Evolutionary conservation across 2,329 filamentous ascomycete genomes (phyloP), one percentile per base, ranked within the genome.

Genomic region (Mycosphaerelloides madeirae): DNA sequence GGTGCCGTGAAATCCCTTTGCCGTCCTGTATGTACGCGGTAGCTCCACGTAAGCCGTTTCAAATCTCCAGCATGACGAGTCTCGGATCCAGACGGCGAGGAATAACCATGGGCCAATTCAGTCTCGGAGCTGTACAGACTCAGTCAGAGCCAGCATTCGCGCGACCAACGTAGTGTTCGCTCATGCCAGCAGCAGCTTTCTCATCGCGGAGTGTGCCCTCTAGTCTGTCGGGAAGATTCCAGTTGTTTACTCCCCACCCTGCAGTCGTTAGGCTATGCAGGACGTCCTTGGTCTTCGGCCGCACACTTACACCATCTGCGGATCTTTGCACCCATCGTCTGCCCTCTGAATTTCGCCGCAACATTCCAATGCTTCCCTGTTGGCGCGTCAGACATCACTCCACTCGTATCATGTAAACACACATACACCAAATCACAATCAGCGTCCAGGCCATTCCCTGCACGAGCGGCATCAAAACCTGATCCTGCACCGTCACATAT

Each of bases 391-490:
- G 31, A 12, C 6, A 14, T 7, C 13, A 16, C 20, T 13, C 28
- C 8, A 34, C 28, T 48, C 34, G 14, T 14, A 11, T n/a, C 13
- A 14, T 14, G 15, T 14, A 18, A 11, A 4, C 22, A n/a, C 14
- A 19, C 37, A 15, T 40, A 45, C 43, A 93, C 54, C 51, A 44
- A 35, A 80, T 81, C 42, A 95, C 77, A 12, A 84, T 77, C 31
- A 97, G 75, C 48, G 90, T 93, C 78, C 91, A 96, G n/a, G 93
- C 66, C 35, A 91, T 75, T 36, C 93, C 93, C 69, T 97, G 93
- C 3, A 85, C 73, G 41, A 98, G 74, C 33, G 91, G 91, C 70
- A 97, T 82, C 60, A 95, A 68, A 47, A 96, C 85, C 79, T 96
- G 93, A 68, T 98, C 93, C 60, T 87, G 77, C 29, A 86, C 67